These are phyloP conservation scores for Sarcomyxa edulis DNA, from an alignment of 768 basidiomycete species.

Conservation along the genomic window DNA sequence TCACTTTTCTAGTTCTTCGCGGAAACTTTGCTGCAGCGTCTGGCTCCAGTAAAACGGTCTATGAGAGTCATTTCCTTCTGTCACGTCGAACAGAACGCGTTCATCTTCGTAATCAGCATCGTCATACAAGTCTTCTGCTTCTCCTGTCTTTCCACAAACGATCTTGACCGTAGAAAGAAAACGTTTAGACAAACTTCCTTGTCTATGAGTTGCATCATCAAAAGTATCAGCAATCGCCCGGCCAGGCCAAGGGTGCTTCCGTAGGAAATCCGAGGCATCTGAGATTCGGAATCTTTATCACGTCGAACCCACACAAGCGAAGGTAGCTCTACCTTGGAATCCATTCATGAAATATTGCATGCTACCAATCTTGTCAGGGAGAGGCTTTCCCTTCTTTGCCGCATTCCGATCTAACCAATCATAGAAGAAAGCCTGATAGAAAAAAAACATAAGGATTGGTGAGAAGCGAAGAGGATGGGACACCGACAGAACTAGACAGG, in stretches of 20 bases:
- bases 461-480: constrained; percentile 1
- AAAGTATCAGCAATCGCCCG: constrained; percentile 81
- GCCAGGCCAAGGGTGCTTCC: constrained; percentile 85
- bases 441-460: constrained; percentile 2
- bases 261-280: constrained; percentile 87
- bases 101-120: constrained; percentile 76
- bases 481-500: constrained; percentile 65
- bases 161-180: constrained; percentile 65
- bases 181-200: constrained; percentile 62
- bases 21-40: constrained; percentile 72
- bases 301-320: neutral
- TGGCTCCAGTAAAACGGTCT: constrained; percentile 82
- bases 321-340: constrained; percentile 49
- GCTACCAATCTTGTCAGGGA: constrained; percentile 87
- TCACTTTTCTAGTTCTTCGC: constrained; percentile 86
- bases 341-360: constrained; percentile 89
- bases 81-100: constrained; percentile 59
- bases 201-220: constrained; percentile 77
- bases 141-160: constrained; percentile 81
- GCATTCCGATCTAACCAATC: constrained; percentile 85
- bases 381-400: constrained; percentile 74
- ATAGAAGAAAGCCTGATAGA: constrained; percentile 77
- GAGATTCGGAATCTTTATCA: neutral
- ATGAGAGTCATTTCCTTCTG: constrained; percentile 48
- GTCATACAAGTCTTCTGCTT: constrained; percentile 63